Conservation (phyloP, 1,139 yeast genomes). For the Taphrina betulina region DNA sequence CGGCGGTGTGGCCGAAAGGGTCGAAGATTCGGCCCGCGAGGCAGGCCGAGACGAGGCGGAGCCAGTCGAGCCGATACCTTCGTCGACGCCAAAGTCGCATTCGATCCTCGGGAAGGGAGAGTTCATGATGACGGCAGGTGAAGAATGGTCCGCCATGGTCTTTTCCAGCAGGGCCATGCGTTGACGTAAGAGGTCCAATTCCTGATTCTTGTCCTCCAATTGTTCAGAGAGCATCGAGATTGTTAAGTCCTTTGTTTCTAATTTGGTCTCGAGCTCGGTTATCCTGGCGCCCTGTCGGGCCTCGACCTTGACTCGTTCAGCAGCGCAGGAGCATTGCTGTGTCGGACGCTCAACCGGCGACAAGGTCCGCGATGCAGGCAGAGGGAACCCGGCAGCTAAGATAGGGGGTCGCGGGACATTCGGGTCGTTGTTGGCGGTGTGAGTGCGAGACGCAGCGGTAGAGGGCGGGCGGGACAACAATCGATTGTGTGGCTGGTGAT, state of each 20-base stretch:
- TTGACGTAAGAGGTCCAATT: constrained; percentile 20
- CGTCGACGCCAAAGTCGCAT: neutral
- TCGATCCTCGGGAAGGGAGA: neutral
- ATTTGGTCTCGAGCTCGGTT: constrained; percentile 12
- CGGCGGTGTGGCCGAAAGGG: neutral
- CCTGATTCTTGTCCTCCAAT: constrained; percentile 15
- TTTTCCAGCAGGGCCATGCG: constrained; percentile 13
- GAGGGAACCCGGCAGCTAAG: too few relatives aligned
- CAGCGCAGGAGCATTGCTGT: neutral
- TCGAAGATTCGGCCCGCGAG: neutral
- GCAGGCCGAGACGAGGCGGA: neutral
- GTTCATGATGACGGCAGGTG: neutral
- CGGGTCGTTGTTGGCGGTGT: neutral
- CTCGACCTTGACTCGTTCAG: neutral
- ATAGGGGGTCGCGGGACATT: too few relatives aligned
- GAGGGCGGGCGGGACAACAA: neutral
- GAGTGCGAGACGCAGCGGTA: neutral
- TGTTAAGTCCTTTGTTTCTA: constrained; percentile 23
- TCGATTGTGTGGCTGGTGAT: too few relatives aligned
- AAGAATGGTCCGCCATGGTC: constrained; percentile 1
- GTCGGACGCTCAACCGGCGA: too few relatives aligned
- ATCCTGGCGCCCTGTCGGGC: constrained; percentile 4
- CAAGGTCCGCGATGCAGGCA: too few relatives aligned
- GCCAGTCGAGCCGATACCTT: neutral
- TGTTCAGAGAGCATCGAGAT: constrained; percentile 25